Percentiles rank a stretch among this genome's conserved stretches.
Conservation (phyloP, 495 filamentous ascomycete genomes). For the Lasiosphaeriaceae sp. region DNA sequence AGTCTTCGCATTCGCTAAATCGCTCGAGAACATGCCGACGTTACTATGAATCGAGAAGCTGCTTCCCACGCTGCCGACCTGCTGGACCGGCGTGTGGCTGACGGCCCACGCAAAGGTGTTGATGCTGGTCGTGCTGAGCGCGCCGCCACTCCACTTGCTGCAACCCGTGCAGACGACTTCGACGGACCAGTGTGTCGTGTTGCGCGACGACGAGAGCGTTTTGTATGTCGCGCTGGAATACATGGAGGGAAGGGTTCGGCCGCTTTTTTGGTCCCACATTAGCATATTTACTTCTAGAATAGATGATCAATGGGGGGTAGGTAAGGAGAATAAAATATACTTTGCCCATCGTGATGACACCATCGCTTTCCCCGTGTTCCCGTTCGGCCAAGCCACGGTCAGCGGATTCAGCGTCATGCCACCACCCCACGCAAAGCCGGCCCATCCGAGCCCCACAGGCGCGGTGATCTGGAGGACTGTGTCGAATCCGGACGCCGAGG, state of each 20-base stretch:
- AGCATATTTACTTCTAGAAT: not conserved
- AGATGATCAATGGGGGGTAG: not conserved
- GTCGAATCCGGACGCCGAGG: conserved; percentile 31
- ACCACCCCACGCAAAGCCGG: conserved; percentile 44
- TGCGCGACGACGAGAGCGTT: conserved; percentile 34
- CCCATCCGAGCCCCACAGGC: conserved; percentile 38
- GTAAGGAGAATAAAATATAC: conserved; percentile 23
- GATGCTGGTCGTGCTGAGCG: conserved; percentile 28
- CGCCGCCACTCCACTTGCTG: conserved; percentile 31
- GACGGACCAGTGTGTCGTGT: conserved; percentile 47
- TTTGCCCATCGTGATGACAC: conserved; percentile 39
- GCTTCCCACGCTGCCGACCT: conserved; percentile 18
- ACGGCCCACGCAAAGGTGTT: conserved; percentile 38
- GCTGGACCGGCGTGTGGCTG: conserved; percentile 24
- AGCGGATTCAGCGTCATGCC: conserved; percentile 46
- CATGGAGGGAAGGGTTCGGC: conserved; percentile 24
- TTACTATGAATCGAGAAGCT: conserved; percentile 25
- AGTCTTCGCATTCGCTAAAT: conserved; percentile 22
- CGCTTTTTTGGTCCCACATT: conserved; percentile 5
- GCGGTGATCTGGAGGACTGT: conserved; percentile 41
- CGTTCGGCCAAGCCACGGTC: conserved; percentile 43
- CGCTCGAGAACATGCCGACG: conserved; percentile 20
- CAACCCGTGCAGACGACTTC: conserved; percentile 44
- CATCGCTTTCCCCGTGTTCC: conserved; percentile 24
- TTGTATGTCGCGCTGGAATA: conserved; percentile 40